Percentiles rank a stretch among this genome's conserved stretches.
Conservation (phyloP, 148 eudicot genomes). For the Arbutus unedo region DNA sequence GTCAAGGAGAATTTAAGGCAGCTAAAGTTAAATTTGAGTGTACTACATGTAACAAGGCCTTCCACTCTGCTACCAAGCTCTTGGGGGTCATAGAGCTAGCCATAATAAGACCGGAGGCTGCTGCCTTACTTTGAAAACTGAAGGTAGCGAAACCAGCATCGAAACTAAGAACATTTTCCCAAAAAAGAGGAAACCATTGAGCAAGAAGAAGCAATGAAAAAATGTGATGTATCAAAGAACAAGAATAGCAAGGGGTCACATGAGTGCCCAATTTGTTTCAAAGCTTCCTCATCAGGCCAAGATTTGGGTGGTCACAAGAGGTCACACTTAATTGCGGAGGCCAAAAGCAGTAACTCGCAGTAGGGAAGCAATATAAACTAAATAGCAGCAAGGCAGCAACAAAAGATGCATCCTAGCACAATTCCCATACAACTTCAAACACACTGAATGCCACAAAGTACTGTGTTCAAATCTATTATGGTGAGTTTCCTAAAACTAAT, state of each 20-base stretch:
- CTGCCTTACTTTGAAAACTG: conserved; percentile 30
- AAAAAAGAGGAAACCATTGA: neutral
- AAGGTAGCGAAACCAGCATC: conserved; percentile 9
- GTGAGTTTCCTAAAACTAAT: neutral
- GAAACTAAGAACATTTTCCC: conserved; percentile 17
- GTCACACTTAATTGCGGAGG: conserved; percentile 59
- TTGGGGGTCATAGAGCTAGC: conserved; percentile 91
- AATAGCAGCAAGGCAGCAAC: no score
- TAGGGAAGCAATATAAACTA: no score
- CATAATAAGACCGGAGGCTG: conserved; percentile 67
- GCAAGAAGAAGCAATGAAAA: neutral
- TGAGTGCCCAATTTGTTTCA: conserved; percentile 82
- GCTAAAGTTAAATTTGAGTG: conserved; percentile 52
- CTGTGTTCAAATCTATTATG: no score
- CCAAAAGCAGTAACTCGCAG: conserved; percentile 21
- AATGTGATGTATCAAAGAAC: neutral
- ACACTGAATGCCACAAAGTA: no score
- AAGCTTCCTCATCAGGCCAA: conserved; percentile 80
- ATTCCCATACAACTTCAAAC: no score
- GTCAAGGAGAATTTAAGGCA: conserved; percentile 6
- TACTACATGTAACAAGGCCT: conserved; percentile 64
- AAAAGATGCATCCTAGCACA: no score
- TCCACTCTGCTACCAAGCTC: conserved; percentile 79
- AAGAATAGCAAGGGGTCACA: conserved; percentile 33
- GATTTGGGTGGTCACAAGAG: conserved; percentile 98